Conservation (phyloP, 306 rosid genomes). For the Acmispon strigosus region DNA sequence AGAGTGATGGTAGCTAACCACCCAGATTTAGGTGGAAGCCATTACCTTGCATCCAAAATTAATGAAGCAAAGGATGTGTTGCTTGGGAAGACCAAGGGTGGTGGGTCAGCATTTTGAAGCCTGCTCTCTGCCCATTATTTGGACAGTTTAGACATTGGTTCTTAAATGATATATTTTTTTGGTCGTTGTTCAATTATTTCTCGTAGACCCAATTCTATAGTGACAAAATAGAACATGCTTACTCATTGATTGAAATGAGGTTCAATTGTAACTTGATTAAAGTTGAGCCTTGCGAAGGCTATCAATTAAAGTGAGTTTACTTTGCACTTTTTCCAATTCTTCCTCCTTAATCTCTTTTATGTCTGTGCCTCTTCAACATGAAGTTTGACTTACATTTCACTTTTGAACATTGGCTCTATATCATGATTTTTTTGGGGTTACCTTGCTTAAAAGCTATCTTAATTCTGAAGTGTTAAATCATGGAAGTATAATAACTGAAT, state of each 20-base stretch:
- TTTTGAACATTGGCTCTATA: neutral
- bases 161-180: neutral
- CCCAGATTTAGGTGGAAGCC: conserved; percentile 98
- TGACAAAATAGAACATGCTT: neutral
- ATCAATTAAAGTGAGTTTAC: neutral
- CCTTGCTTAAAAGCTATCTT: too few species aligned
- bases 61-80: conserved; percentile 83
- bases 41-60: conserved; percentile 86
- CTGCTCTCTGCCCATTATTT: neutral
- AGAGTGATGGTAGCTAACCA: conserved; percentile 96
- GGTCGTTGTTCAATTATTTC: neutral
- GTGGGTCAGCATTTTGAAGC: conserved; percentile 70
- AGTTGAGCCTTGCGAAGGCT: neutral
- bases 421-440: too few species aligned
- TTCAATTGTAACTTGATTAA: neutral
- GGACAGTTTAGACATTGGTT: neutral
- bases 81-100: conserved; percentile 57
- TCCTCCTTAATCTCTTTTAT: neutral
- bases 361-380: neutral
- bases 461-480: too few species aligned
- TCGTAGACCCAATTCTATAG: neutral
- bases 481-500: too few species aligned
- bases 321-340: neutral
- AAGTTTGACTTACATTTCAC: neutral
- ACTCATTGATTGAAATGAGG: neutral